Base-by-base conservation (phyloP, 345 rosid species). In the Passiflora organensis region DNA sequence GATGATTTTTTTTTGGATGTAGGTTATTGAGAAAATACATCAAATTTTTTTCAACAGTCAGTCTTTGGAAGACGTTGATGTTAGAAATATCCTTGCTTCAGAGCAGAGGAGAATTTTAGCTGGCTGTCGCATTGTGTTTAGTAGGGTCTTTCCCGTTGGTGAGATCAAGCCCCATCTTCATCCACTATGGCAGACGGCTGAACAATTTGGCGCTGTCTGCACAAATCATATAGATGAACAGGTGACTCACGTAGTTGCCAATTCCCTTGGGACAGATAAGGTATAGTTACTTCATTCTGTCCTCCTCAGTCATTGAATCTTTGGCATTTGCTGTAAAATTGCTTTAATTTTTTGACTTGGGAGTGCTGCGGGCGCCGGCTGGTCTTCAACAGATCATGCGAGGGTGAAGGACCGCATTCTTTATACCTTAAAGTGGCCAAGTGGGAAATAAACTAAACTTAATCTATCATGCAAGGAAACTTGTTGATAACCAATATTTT, bases 181-280 rank as follows among this genome's bases (percentile, higher is more conserved):
- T 61, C 97, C 91, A 11, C 60, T 93, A 69, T 93, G 99, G 99
- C 95, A 89, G 78, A 83, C 83, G 15, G 99, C 99, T 38, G 97
- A 86, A 63, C 97, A 93, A 71, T 93, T 93, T 72, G 99, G 99
- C 72, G 99, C 99, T 21, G 84, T 75, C 42, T 93, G 99, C 78
- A 81, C 87, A 47, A 86, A 78, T 51, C 94, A 89, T 68, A 75
- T 83, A 48, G 97, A 93, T 41, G 97, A 89, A 32, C 84, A 83
- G 74, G 94, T 89, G 24, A 91, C 99, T 43, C 99, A 91, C 78
- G 99, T 91, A 60, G 99, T 91, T 60, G 89, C 97, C 66, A 82
- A 81, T 72, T 80, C 95, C 28, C 97, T 73, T 56, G 99, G 99
- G 22, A 93, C 99, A 15, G 97, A 93, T 60, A 93, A 93, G 99